phyloP scores from a whole-genome alignment of 2,329 filamentous ascomycete genomes.

The Pseudopithomyces maydicus region DNA sequence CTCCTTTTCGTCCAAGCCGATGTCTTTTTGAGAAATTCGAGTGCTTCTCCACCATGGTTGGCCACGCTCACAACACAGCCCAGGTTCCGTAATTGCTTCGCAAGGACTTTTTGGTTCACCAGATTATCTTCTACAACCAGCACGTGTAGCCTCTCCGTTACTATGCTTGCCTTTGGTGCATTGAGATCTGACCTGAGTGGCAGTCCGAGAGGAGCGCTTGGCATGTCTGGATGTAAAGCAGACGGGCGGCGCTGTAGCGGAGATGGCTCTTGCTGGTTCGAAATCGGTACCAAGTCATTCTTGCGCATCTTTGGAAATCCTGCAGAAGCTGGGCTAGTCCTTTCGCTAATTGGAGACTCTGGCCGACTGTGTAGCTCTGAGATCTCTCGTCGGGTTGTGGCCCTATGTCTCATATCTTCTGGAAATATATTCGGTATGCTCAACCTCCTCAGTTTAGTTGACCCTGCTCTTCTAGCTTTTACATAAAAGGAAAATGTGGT shows the following conservation, averaged over 20 bases:
- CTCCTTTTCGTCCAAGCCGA: conserved; percentile 16
- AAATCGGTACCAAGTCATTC: neutral
- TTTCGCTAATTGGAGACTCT: neutral
- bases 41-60: conserved; percentile 45
- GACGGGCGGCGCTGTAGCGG: conserved; percentile 1
- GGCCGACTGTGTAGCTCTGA: conserved; percentile 1
- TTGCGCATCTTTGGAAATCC: neutral
- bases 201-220: neutral
- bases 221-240: neutral
- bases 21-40: conserved; percentile 40
- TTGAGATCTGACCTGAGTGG: neutral
- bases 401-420: conserved; percentile 15
- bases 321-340: too few relatives aligned
- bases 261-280: neutral
- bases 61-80: conserved; percentile 45
- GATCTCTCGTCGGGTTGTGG: conserved; percentile 4
- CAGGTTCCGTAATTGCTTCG: conserved; percentile 44
- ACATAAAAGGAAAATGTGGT: conserved; percentile 42
- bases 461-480: conserved; percentile 21
- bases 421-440: conserved; percentile 7
- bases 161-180: neutral
- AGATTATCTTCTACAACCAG: conserved; percentile 47
- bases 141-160: conserved; percentile 22
- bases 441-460: neutral
- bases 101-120: conserved; percentile 48